Evolutionary conservation across 352 stramenopile species (phyloP).

Genomic region (Pythium monospermum): DNA sequence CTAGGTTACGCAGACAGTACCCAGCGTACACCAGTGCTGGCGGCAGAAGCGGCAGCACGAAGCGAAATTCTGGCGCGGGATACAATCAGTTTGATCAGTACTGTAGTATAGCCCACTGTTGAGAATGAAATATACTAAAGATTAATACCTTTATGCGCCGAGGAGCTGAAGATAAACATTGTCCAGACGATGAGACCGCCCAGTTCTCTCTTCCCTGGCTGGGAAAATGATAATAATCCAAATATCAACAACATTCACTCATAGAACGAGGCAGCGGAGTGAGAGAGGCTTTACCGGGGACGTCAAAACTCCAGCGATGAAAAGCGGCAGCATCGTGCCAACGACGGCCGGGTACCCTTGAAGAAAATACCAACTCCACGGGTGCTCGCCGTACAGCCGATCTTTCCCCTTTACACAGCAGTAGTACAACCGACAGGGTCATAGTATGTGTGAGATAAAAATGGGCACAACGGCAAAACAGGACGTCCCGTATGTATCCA

Average conservation of each 20-base stretch:
- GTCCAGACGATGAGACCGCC: constrained; percentile 59
- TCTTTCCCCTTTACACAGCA: constrained; percentile 73
- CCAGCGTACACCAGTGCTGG: constrained; percentile 70
- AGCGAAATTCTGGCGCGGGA: constrained; percentile 61
- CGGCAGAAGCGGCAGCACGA: constrained; percentile 75
- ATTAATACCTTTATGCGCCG: constrained; percentile 79
- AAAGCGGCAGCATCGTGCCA: constrained; percentile 42
- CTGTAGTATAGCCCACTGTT: not conserved
- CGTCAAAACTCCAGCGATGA: constrained; percentile 50
- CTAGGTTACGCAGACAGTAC: constrained; percentile 70
- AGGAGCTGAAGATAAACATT: constrained; percentile 74
- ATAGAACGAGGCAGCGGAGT: not conserved
- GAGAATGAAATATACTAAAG: too few relatives aligned
- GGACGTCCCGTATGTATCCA: not conserved
- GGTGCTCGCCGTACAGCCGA: constrained; percentile 73
- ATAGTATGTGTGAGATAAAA: not conserved
- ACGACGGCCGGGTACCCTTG: constrained; percentile 74
- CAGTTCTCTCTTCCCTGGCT: constrained; percentile 64
- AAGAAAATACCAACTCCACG: constrained; percentile 82
- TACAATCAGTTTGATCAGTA: not conserved
- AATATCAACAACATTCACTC: not conserved
- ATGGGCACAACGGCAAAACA: not conserved
- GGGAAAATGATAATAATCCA: not conserved
- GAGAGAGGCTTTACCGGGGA: constrained; percentile 31
- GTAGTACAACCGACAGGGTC: not conserved